Evolutionary conservation across 352 stramenopile genomes (phyloP).

Genomic region (Globisporangium paddicum): DNA sequence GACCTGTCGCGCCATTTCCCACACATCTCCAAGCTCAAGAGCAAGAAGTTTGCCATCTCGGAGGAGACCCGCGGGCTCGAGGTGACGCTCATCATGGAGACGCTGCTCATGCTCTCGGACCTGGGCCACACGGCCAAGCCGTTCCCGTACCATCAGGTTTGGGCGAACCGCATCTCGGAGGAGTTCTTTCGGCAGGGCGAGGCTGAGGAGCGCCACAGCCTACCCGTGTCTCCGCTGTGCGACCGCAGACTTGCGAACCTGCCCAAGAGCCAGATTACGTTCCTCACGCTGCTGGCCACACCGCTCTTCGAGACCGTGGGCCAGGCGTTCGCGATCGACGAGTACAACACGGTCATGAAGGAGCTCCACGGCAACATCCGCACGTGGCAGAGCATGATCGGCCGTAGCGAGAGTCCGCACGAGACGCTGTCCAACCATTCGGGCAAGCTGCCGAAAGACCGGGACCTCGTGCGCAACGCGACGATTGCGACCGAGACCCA

Average conservation of each 20-base stretch:
- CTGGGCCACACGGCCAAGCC: conserved; percentile 63
- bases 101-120: conserved; percentile 63
- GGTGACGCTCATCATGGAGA: conserved; percentile 68
- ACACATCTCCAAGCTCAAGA: conserved; percentile 69
- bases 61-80: conserved; percentile 45
- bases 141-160: conserved; percentile 54
- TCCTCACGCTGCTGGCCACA: conserved; percentile 57
- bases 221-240: conserved; percentile 56
- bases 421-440: conserved; percentile 33
- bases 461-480: background rate
- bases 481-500: background rate
- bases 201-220: conserved; percentile 42
- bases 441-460: conserved; percentile 11
- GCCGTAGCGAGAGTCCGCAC: conserved; percentile 17
- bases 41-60: conserved; percentile 49
- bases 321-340: conserved; percentile 55
- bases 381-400: conserved; percentile 45
- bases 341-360: conserved; percentile 46
- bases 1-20: conserved; percentile 72
- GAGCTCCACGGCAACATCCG: conserved; percentile 48
- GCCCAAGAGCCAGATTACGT: conserved; percentile 56
- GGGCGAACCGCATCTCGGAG: conserved; percentile 59
- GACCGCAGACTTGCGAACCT: conserved; percentile 57
- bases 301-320: conserved; percentile 58
- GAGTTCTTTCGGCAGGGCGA: conserved; percentile 70